phyloP scores from a whole-genome alignment of 129 eudicot genomes.

The Chrysanthemum makinoi region DNA sequence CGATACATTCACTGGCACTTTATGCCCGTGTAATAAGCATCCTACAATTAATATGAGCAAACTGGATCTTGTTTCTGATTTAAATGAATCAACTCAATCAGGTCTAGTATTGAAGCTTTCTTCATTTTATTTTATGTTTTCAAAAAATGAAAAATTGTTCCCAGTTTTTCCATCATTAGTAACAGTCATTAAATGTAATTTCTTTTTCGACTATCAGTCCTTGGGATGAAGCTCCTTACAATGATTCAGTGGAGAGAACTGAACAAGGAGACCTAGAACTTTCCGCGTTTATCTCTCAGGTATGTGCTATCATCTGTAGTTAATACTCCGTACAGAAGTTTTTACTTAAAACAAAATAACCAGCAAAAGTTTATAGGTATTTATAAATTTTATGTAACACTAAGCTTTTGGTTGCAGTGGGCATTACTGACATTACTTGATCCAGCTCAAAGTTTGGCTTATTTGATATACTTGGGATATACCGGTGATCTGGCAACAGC shows the following conservation, averaged over 20 bases:
- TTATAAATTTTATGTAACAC: not conserved
- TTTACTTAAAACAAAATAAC: not conserved
- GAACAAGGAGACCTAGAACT: slow-evolving; percentile 62
- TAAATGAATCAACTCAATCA: not conserved
- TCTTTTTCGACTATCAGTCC: slow-evolving; percentile 54
- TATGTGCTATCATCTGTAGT: slow-evolving; percentile 23
- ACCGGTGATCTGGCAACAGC: slow-evolving; percentile 67
- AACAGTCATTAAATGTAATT: slow-evolving; percentile 10
- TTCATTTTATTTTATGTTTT: not conserved
- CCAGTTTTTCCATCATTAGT: not conserved
- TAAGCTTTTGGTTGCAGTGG: slow-evolving; percentile 59
- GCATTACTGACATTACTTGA: slow-evolving; percentile 81
- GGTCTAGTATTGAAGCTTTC: slow-evolving; percentile 4
- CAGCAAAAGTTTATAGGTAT: not conserved
- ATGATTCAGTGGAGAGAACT: slow-evolving; percentile 70
- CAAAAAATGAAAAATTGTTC: too few species aligned
- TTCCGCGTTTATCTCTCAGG: slow-evolving; percentile 84
- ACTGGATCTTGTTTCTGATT: too few species aligned
- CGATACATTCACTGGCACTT: too few species aligned
- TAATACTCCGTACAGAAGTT: slow-evolving; percentile 17
- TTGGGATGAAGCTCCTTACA: slow-evolving; percentile 78
- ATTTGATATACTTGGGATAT: slow-evolving; percentile 80
- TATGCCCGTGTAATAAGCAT: too few species aligned
- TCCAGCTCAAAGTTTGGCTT: slow-evolving; percentile 74
- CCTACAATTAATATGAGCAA: too few species aligned